Evolutionary conservation across 352 stramenopile genomes (phyloP).

Genomic region (Globisporangium parvum): DNA sequence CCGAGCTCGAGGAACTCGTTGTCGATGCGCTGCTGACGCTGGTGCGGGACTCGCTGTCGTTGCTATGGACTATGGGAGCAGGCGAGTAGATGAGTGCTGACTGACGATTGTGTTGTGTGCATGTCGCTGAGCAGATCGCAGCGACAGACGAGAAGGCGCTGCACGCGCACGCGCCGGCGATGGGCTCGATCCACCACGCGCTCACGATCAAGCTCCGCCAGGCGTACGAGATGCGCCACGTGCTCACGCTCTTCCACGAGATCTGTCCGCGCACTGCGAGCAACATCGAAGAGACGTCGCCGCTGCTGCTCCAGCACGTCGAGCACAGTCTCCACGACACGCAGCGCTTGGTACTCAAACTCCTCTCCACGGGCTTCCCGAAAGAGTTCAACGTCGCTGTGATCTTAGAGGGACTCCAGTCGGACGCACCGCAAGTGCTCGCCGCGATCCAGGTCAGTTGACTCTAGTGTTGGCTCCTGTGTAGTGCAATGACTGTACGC

Average conservation of each 20-base stretch:
- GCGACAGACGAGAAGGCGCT: slow-evolving; percentile 50
- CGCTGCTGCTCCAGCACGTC: slow-evolving; percentile 68
- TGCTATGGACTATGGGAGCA: slow-evolving; percentile 1
- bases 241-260: slow-evolving; percentile 65
- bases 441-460: slow-evolving; percentile 58
- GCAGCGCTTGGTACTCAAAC: slow-evolving; percentile 65
- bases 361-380: slow-evolving; percentile 75
- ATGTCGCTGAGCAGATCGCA: slow-evolving; percentile 33
- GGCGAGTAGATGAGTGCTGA: background rate
- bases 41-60: slow-evolving; percentile 20
- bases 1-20: slow-evolving; percentile 59
- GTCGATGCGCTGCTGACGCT: slow-evolving; percentile 55
- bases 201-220: slow-evolving; percentile 63
- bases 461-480: background rate
- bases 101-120: background rate
- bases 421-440: slow-evolving; percentile 64
- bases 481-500: background rate
- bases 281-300: slow-evolving; percentile 72
- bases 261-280: slow-evolving; percentile 64
- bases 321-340: slow-evolving; percentile 74
- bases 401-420: slow-evolving; percentile 74
- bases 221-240: slow-evolving; percentile 72
- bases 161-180: slow-evolving; percentile 43
- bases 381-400: slow-evolving; percentile 79
- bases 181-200: slow-evolving; percentile 57